Base-by-base conservation (phyloP, 108 stramenopile genomes). In the Mayamaea pseudoterrestris region DNA sequence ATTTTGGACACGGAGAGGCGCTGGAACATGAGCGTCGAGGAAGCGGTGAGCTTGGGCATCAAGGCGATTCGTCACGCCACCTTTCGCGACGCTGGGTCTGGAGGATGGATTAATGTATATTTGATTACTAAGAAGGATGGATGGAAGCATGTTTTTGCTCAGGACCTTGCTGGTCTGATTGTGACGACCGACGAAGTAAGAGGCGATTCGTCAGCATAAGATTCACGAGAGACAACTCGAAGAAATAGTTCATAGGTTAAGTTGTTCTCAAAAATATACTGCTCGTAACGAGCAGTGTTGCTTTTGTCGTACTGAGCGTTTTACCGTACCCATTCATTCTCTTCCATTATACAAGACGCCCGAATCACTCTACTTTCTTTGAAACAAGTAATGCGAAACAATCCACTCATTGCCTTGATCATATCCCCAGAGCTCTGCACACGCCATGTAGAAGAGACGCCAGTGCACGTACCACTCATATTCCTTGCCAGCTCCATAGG, bases 371-470 rank as follows among this genome's bases (percentile, higher is more conserved):
- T 57, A 50, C 44, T 65, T 35, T 34, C 53, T 71, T 29, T 69
- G 60, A 58, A 93, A 90, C 51, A 89, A 66, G 57, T 93, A 93
- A 60, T 83, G 87, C 29, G 62, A 63, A 21, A 93, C 87, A 48
- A 79, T 78, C 81, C 79, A 96, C 57, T 93, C 84, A 41, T 93
- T 65, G 20, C 97, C 97, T 25, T 74, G 65, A 44, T 73, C 58
- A 53, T 73, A 73, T 30, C 68, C 87, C 67, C 89, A 98, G 45
- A 93, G 61, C 57, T 98, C 97, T 5, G 93, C 93, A 57, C 93
- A 94, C 6, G 89, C 91, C 58, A 98, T 60, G 60, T 91, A 98
- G 65, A 98, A 98, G 23, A 94, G 53, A 40, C 97, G 66, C 97
- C 97, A 98, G 44, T 92, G 79, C 36, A 94, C 76, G 56, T 80